Conservation (phyloP, 2,329 filamentous ascomycete genomes). For the Fusarium sp. region DNA sequence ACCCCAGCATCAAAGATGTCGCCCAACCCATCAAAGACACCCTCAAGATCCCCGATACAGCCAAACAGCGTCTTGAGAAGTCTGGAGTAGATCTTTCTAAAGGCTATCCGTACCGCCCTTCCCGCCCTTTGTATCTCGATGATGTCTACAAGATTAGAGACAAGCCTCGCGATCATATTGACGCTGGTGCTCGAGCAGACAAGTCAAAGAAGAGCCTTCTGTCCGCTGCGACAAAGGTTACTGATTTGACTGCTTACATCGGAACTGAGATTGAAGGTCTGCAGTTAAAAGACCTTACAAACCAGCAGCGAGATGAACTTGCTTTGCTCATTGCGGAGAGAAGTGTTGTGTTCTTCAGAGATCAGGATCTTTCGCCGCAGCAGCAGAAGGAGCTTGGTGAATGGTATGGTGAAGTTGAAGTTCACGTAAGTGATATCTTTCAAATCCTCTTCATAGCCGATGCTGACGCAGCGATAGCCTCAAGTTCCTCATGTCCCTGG, state of each 20-base stretch:
- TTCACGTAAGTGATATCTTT: conserved; percentile 63
- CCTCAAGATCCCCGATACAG: conserved; percentile 66
- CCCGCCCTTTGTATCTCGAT: conserved; percentile 72
- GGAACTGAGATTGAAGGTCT: conserved; percentile 72
- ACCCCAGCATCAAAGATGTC: conserved; percentile 70
- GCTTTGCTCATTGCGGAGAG: conserved; percentile 70
- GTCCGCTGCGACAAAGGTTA: conserved; percentile 69
- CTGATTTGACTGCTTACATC: conserved; percentile 68
- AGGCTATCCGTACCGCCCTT: conserved; percentile 77
- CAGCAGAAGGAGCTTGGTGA: conserved; percentile 71
- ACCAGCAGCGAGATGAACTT: conserved; percentile 69
- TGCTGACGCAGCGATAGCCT: conserved; percentile 55
- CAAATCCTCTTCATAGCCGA: accelerated
- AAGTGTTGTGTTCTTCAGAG: conserved; percentile 73
- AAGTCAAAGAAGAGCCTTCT: conserved; percentile 69
- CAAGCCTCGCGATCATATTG: conserved; percentile 62
- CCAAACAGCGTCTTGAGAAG: conserved; percentile 69
- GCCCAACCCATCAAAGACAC: conserved; percentile 70
- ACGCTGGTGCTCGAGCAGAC: conserved; percentile 72
- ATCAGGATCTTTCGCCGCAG: conserved; percentile 69
- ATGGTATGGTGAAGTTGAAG: conserved; percentile 71
- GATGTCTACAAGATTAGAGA: conserved; percentile 74
- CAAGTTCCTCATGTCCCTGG: conserved; percentile 78
- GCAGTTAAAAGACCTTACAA: conserved; percentile 68
- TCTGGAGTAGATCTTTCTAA: conserved; percentile 74